phyloP scores from a whole-genome alignment of 805 yeast genomes.

The Jamesozyma rosinii region DNA sequence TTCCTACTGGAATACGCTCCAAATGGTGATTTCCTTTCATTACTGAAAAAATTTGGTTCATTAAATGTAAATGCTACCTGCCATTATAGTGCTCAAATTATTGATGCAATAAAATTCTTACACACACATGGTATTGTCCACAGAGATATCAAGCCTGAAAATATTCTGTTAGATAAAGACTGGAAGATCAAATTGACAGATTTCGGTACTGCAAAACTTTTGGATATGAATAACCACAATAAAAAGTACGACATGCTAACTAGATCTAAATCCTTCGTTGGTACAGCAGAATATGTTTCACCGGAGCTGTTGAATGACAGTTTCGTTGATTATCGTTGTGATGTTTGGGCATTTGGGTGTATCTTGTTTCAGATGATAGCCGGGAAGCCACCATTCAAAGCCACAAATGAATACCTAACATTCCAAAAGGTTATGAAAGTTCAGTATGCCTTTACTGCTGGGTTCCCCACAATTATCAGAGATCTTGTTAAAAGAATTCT shows the following conservation, averaged over 20 bases:
- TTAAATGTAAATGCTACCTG: conserved; percentile 59
- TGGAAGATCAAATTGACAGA: conserved; percentile 65
- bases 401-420: conserved; percentile 70
- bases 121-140: conserved; percentile 71
- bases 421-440: conserved; percentile 74
- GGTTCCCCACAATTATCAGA: conserved; percentile 64
- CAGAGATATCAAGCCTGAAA: conserved; percentile 78
- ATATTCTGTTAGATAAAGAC: conserved; percentile 54
- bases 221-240: conserved; percentile 39
- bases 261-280: conserved; percentile 72
- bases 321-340: conserved; percentile 83
- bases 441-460: conserved; percentile 78
- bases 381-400: conserved; percentile 82
- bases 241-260: conserved; percentile 56
- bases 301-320: conserved; percentile 72
- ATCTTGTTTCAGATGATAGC: conserved; percentile 92
- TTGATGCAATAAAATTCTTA: conserved; percentile 65
- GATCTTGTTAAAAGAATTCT: conserved; percentile 65
- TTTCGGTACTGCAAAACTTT: conserved; percentile 73
- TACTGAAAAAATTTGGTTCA: conserved; percentile 62
- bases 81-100: conserved; percentile 63
- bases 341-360: conserved; percentile 98
- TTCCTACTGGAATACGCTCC: conserved; percentile 73
- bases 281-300: conserved; percentile 77
- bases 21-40: conserved; percentile 62